phyloP scores from a whole-genome alignment of 306 rosid genomes.

The Fragaria nilgerrensis region DNA sequence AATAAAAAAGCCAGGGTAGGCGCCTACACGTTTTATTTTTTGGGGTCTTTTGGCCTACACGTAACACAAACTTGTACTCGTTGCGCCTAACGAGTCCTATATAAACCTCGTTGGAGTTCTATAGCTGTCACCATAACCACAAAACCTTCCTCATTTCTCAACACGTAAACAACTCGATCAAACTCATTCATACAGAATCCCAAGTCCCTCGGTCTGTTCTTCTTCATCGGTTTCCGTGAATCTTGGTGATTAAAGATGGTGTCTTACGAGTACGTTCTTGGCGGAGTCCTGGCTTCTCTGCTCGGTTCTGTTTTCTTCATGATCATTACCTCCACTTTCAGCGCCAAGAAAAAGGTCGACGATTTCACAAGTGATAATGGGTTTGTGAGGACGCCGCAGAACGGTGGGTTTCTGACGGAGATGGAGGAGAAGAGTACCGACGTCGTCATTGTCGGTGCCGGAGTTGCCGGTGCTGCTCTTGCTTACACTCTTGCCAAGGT shows the following conservation, averaged over 20 bases:
- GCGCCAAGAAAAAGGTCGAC: slow-evolving; percentile 30
- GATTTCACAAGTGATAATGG: slow-evolving; percentile 16
- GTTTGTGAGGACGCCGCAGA: neutral
- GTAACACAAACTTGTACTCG: neutral
- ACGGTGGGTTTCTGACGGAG: neutral
- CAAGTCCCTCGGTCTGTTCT: neutral
- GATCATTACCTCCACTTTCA: slow-evolving; percentile 17
- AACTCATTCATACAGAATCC: neutral
- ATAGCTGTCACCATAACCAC: neutral
- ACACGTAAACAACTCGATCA: neutral
- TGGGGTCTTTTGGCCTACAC: neutral
- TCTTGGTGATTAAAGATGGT: slow-evolving; percentile 34
- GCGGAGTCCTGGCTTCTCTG: slow-evolving; percentile 43
- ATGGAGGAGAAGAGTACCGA: neutral
- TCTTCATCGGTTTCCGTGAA: neutral
- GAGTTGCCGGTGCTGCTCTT: slow-evolving; percentile 25
- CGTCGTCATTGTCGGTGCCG: slow-evolving; percentile 18
- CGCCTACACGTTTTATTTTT: neutral
- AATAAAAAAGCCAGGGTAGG: neutral
- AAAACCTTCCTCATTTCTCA: neutral
- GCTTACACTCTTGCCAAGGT: slow-evolving; percentile 23
- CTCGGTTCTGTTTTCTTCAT: slow-evolving; percentile 38
- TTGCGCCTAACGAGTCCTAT: neutral
- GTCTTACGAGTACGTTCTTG: slow-evolving; percentile 35
- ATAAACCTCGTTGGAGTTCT: neutral